Evolutionary conservation across 768 basidiomycete species (phyloP).

Genomic region (Mycena amicta): DNA sequence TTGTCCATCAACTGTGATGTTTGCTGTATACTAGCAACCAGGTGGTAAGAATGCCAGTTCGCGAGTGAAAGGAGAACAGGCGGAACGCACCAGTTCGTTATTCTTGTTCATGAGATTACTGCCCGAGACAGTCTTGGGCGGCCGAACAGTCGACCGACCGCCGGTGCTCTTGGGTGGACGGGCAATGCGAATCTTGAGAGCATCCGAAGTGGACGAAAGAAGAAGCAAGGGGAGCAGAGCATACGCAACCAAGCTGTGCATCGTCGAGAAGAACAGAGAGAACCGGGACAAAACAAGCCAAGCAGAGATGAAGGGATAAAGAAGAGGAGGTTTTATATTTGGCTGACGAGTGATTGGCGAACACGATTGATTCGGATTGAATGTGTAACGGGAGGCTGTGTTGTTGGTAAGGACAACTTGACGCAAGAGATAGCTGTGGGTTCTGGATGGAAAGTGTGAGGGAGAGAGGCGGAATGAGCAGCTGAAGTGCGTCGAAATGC

Average conservation of each 20-base stretch:
- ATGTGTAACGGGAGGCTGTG: no score
- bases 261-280: background rate
- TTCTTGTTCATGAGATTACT: constrained; percentile 21
- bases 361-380: no score
- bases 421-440: no score
- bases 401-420: no score
- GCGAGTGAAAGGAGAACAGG: background rate
- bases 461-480: no score
- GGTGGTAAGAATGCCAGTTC: no score
- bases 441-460: no score
- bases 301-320: background rate
- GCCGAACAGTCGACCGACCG: background rate
- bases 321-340: background rate
- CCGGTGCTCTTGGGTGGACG: constrained; percentile 5
- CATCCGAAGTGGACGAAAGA: constrained; percentile 11
- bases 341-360: no score
- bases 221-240: constrained; percentile 12
- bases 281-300: background rate
- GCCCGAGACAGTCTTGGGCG: background rate
- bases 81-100: constrained; percentile 12
- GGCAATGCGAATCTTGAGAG: constrained; percentile 8
- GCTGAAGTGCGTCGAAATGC: no score
- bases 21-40: constrained; percentile 18
- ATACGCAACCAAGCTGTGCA: constrained; percentile 9
- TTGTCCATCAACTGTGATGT: constrained; percentile 19